These are phyloP conservation scores for Hymenoscyphus repandus DNA, from an alignment of 2,329 filamentous ascomycete genomes.

Conservation along the genomic window DNA sequence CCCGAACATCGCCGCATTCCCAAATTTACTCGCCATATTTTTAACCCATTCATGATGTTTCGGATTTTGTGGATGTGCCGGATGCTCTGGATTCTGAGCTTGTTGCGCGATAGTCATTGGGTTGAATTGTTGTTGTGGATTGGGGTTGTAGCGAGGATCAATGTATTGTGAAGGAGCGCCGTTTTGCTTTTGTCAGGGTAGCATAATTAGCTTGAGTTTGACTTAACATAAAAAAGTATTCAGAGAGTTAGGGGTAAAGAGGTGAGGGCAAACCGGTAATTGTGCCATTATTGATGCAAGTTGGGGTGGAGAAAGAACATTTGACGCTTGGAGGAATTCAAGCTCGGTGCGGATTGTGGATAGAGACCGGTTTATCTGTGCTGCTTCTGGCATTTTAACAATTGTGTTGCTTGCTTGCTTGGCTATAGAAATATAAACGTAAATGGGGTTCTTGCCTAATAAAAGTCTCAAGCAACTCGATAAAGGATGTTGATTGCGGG, in stretches of 20 bases:
- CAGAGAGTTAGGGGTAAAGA: neutral
- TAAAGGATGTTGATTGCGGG: too few species aligned
- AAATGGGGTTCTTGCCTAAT: too few species aligned
- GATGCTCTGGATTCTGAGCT: conserved; percentile 28
- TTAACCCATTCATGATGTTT: conserved; percentile 30
- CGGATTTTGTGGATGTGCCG: conserved; percentile 28
- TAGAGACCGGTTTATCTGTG: conserved; percentile 26
- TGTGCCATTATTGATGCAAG: conserved; percentile 31
- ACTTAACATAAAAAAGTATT: neutral
- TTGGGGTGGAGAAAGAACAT: conserved; percentile 28
- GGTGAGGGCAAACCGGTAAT: conserved; percentile 25
- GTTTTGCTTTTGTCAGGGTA: conserved; percentile 22
- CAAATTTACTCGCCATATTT: conserved; percentile 25
- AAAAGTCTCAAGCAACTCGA: too few species aligned
- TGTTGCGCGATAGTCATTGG: conserved; percentile 24
- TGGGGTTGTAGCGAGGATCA: conserved; percentile 25
- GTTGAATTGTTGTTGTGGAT: conserved; percentile 18
- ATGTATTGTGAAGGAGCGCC: conserved; percentile 24
- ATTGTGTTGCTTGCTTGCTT: too few species aligned
- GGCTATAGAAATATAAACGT: too few species aligned
- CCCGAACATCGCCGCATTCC: conserved; percentile 29
- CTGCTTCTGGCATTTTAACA: conserved; percentile 25
- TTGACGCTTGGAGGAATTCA: conserved; percentile 30
- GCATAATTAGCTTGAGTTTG: neutral
- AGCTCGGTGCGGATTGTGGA: conserved; percentile 22